Conservation (phyloP, 306 rosid genomes). For the Cicer bijugum region DNA sequence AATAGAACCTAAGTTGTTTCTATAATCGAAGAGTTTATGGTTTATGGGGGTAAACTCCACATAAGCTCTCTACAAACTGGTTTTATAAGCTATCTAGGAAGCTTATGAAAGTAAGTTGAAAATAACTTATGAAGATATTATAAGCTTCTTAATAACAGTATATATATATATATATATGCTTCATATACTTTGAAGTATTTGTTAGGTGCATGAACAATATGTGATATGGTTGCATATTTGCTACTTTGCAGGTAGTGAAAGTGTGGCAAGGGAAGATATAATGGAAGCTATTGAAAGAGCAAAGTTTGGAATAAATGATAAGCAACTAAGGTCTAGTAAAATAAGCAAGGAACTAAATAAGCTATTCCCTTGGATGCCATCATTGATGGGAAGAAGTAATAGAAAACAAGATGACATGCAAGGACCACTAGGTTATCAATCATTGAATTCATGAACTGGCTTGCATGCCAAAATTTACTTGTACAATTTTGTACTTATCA, state of each 20-base stretch:
- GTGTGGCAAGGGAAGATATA: slow-evolving; percentile 79
- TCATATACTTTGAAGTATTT: slow-evolving; percentile 9
- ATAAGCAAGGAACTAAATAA: slow-evolving; percentile 78
- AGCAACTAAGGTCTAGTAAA: slow-evolving; percentile 55
- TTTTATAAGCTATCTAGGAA: neutral
- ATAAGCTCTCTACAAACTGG: neutral
- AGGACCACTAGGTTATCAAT: slow-evolving; percentile 85
- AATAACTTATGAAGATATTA: neutral
- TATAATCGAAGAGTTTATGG: neutral
- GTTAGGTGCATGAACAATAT: neutral
- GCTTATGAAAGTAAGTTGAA: neutral
- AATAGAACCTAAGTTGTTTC: neutral
- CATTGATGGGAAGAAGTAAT: slow-evolving; percentile 67
- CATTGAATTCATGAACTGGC: slow-evolving; percentile 61
- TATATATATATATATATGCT: too few species aligned
- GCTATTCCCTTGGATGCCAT: slow-evolving; percentile 91
- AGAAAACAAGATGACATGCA: slow-evolving; percentile 55
- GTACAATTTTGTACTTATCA: slow-evolving; percentile 7
- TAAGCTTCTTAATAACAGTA: neutral
- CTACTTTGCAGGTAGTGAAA: slow-evolving; percentile 68
- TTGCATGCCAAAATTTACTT: slow-evolving; percentile 8
- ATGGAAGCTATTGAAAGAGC: slow-evolving; percentile 98
- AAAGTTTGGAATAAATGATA: slow-evolving; percentile 79
- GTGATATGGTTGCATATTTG: slow-evolving; percentile 15
- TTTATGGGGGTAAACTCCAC: neutral